Conservation (phyloP, 768 basidiomycete genomes). For the Leccinum subtestaceum region DNA sequence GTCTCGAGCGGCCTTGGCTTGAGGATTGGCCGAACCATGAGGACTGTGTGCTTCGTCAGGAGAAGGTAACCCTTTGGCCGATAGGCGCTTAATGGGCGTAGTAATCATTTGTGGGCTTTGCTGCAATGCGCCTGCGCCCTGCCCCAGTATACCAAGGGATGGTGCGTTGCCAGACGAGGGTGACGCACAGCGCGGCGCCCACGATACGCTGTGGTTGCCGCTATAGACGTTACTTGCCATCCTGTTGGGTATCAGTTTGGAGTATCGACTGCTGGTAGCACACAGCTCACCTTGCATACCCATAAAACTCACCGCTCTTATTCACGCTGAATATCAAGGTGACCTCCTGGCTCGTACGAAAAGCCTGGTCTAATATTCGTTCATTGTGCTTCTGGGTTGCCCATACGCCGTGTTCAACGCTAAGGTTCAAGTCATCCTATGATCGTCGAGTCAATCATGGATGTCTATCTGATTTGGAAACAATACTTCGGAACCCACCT, state of each 20-base stretch:
- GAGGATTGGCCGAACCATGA: not conserved
- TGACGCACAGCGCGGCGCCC: constrained; percentile 47
- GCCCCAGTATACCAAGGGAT: constrained; percentile 12
- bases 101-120: constrained; percentile 26
- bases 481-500: constrained; percentile 43
- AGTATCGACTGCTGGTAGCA: constrained; percentile 11
- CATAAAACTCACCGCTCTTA: constrained; percentile 92
- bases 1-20: not conserved
- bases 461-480: not conserved
- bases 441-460: not conserved
- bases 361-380: constrained; percentile 87
- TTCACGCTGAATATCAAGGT: constrained; percentile 91
- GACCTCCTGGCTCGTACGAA: constrained; percentile 85
- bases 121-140: constrained; percentile 7
- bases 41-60: not conserved
- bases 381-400: constrained; percentile 94
- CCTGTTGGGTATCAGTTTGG: constrained; percentile 27
- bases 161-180: constrained; percentile 24
- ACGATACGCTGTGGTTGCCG: constrained; percentile 50
- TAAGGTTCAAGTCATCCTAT: constrained; percentile 76
- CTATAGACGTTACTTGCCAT: constrained; percentile 67
- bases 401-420: constrained; percentile 79
- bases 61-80: constrained; percentile 34
- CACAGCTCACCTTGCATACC: constrained; percentile 69
- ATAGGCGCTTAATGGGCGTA: constrained; percentile 36